phyloP scores from a whole-genome alignment of 2,329 filamentous ascomycete genomes.

The Venturia asperata region DNA sequence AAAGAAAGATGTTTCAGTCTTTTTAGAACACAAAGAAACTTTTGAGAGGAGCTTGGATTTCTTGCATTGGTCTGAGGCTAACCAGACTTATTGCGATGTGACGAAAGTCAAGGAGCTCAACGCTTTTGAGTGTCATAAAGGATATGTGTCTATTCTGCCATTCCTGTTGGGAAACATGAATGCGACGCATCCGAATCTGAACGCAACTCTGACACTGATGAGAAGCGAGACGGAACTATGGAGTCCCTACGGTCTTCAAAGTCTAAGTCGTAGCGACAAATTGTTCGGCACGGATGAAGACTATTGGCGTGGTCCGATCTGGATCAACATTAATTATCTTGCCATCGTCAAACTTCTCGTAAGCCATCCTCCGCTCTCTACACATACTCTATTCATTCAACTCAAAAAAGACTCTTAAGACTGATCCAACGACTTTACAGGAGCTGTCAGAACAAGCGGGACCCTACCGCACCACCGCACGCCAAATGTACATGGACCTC shows the following conservation, averaged over 20 bases:
- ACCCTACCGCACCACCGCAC: conserved; percentile 61
- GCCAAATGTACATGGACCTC: conserved; percentile 66
- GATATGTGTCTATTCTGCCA: conserved; percentile 89
- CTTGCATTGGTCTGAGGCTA: conserved; percentile 79
- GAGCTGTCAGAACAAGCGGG: conserved; percentile 57
- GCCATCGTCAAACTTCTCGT: conserved; percentile 69
- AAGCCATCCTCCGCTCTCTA: conserved; percentile 34
- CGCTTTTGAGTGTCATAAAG: conserved; percentile 80
- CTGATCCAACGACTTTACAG: conserved; percentile 28
- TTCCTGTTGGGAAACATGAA: conserved; percentile 78
- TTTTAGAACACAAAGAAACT: conserved; percentile 60
- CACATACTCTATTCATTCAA: too few species aligned
- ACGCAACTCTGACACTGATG: conserved; percentile 68
- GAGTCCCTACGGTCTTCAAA: conserved; percentile 81
- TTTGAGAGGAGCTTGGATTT: conserved; percentile 79
- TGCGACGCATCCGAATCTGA: conserved; percentile 65
- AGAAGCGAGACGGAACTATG: conserved; percentile 80
- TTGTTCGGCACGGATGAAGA: conserved; percentile 90
- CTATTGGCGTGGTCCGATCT: conserved; percentile 90
- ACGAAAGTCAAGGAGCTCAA: conserved; percentile 84
- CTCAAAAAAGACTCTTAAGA: too few species aligned
- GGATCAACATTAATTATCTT: conserved; percentile 93
- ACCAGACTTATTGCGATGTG: conserved; percentile 80
- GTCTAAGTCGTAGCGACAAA: conserved; percentile 73
- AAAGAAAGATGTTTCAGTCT: conserved; percentile 63